Percentiles rank a stretch among this genome's conserved stretches.
phyloP scores from a whole-genome alignment of 1,139 yeast species.

The Kodamaea sp. region DNA sequence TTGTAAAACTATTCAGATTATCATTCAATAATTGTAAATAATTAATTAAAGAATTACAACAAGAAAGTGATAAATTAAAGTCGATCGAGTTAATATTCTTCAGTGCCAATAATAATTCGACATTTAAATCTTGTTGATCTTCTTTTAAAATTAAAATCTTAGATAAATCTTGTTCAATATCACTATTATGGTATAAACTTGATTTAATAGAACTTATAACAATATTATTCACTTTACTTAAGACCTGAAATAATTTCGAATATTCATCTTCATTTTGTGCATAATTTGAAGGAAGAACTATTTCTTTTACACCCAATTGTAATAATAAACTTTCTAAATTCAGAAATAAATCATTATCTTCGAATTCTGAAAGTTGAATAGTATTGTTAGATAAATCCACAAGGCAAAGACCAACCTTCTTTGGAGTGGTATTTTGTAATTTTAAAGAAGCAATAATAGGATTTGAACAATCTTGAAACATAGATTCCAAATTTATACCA shows the following conservation, averaged over 20 bases:
- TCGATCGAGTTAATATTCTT: conserved; percentile 47
- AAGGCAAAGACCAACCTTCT: conserved; percentile 72
- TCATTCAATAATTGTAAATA: conserved; percentile 63
- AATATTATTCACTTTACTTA: conserved; percentile 70
- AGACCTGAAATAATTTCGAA: conserved; percentile 54
- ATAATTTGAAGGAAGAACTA: conserved; percentile 53
- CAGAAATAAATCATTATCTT: conserved; percentile 82
- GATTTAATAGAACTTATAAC: conserved; percentile 60
- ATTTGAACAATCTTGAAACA: conserved; percentile 54
- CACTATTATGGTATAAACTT: conserved; percentile 54
- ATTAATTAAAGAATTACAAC: conserved; percentile 60
- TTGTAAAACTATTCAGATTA: conserved; percentile 42
- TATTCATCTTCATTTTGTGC: conserved; percentile 33
- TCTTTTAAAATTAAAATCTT: conserved; percentile 51
- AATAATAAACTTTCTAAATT: conserved; percentile 81
- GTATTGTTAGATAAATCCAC: conserved; percentile 67
- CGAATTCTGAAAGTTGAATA: conserved; percentile 74
- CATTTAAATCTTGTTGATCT: conserved; percentile 25
- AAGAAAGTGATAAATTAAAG: conserved; percentile 32
- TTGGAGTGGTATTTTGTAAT: conserved; percentile 39
- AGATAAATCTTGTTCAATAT: conserved; percentile 70
- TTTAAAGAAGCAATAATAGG: conserved; percentile 79
- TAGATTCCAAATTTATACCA: conserved; percentile 63
- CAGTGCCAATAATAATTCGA: conserved; percentile 57
- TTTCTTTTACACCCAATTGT: conserved; percentile 87